Percentiles rank a stretch among this genome's conserved stretches.
These are phyloP conservation scores for Diaporthe vexans DNA, from an alignment of 2,329 filamentous ascomycete genomes.

Conservation along the genomic window DNA sequence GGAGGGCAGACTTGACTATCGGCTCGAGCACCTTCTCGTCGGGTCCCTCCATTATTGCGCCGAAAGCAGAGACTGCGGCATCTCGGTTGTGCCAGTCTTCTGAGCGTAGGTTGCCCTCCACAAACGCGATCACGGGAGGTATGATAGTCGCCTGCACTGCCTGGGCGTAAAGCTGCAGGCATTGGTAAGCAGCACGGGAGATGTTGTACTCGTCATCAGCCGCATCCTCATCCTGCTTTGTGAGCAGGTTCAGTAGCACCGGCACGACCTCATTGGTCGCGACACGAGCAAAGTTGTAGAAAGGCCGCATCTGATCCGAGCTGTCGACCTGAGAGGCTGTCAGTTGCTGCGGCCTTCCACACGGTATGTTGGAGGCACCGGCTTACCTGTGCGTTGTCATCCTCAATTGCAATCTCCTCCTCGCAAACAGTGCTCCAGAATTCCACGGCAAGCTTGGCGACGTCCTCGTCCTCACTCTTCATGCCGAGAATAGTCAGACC, in stretches of 20 bases:
- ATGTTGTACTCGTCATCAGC: conserved; percentile 98
- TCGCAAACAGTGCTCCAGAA: conserved; percentile 99
- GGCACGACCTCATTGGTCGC: conserved; percentile 95
- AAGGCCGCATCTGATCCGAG: conserved; percentile 86
- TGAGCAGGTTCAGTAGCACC: conserved; percentile 87
- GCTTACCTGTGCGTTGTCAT: conserved; percentile 87
- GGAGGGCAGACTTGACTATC: conserved; percentile 94
- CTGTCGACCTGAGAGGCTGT: conserved; percentile 69
- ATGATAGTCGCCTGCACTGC: conserved; percentile 89
- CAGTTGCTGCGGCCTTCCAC: conserved; percentile 16
- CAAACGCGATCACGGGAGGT: conserved; percentile 87
- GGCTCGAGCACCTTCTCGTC: conserved; percentile 93
- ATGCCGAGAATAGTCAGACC: conserved; percentile 97
- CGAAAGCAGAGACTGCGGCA: conserved; percentile 96
- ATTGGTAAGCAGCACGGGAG: conserved; percentile 95
- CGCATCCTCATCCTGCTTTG: conserved; percentile 98
- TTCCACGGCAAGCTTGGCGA: conserved; percentile 96
- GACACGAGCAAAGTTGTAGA: conserved; percentile 95
- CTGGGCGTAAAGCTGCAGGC: conserved; percentile 94
- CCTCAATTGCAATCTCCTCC: conserved; percentile 97
- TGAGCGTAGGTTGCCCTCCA: conserved; percentile 88
- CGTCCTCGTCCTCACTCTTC: conserved; percentile 98
- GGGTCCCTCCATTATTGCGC: conserved; percentile 98
- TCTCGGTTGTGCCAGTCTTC: conserved; percentile 97
- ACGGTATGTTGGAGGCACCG: background rate